Percentiles rank a stretch among this genome's conserved stretches.
These are phyloP conservation scores for Diaporthe amygdali DNA, from an alignment of 2,329 filamentous ascomycete genomes.

Conservation along the genomic window DNA sequence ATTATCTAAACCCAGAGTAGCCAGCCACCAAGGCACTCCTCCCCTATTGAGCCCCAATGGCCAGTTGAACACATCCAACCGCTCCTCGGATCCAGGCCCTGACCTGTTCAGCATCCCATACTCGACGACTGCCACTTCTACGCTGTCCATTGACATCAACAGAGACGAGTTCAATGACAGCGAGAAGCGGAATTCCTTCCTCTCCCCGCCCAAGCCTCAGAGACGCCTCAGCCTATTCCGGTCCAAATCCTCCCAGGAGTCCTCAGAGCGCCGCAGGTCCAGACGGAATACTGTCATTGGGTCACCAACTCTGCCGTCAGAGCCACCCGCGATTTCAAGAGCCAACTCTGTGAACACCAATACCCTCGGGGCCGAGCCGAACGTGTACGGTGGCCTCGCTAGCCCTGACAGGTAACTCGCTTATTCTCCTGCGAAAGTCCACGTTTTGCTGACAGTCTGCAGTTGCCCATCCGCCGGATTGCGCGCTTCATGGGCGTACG, in stretches of 20 bases:
- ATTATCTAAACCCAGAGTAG: constrained; percentile 21
- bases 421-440: not conserved
- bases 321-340: constrained; percentile 33
- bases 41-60: constrained; percentile 11
- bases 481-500: constrained; percentile 48
- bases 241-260: constrained; percentile 39
- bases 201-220: constrained; percentile 35
- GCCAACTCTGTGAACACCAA: constrained; percentile 37
- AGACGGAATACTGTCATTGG: constrained; percentile 38
- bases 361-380: constrained; percentile 30
- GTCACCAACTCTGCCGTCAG: constrained; percentile 19
- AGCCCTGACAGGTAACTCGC: constrained; percentile 34
- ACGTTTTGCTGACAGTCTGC: constrained; percentile 18
- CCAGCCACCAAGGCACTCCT: constrained; percentile 4
- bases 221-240: constrained; percentile 46
- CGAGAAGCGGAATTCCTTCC: constrained; percentile 17
- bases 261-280: constrained; percentile 27
- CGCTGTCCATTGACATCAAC: not conserved
- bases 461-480: constrained; percentile 40
- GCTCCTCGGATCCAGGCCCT: not conserved
- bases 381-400: constrained; percentile 33
- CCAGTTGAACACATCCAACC: not conserved
- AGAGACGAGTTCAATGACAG: constrained; percentile 29
- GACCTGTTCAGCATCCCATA: constrained; percentile 24
- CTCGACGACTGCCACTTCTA: constrained; percentile 14